phyloP scores from a whole-genome alignment of 192 early-diverging fungal genomes.

The Lobosporangium transversale region DNA sequence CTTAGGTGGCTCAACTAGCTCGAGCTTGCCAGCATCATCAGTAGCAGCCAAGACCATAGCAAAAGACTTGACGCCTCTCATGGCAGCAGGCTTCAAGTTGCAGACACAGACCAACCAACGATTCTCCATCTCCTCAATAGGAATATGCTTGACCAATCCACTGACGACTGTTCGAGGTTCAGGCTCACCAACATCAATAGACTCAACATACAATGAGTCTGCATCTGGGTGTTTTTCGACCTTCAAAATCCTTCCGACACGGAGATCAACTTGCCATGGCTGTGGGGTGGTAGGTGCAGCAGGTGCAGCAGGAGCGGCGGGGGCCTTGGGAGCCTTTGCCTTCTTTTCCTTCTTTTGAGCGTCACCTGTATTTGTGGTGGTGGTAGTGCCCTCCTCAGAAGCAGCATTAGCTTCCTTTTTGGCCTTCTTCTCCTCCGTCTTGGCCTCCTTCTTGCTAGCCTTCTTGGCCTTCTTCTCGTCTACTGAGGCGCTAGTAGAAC shows the following conservation, averaged over 20 bases:
- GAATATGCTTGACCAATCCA: constrained; percentile 93
- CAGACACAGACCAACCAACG: constrained; percentile 79
- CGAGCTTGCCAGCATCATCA: constrained; percentile 85
- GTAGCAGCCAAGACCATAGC: constrained; percentile 97
- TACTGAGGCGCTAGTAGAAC: no score
- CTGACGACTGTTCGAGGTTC: constrained; percentile 89
- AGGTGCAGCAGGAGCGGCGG: constrained; percentile 56
- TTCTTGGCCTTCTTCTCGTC: constrained; percentile 55
- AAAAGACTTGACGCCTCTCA: constrained; percentile 95
- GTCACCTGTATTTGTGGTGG: constrained; percentile 12
- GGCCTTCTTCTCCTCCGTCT: constrained; percentile 63
- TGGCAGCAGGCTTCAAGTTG: constrained; percentile 94
- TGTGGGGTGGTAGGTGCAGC: constrained; percentile 60
- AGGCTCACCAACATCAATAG: constrained; percentile 91
- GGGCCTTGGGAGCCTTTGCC: constrained; percentile 68
- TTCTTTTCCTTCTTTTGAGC: constrained; percentile 71
- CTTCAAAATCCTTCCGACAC: constrained; percentile 87
- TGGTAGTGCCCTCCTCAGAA: constrained; percentile 31
- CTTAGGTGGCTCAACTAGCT: constrained; percentile 89
- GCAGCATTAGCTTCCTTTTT: constrained; percentile 50
- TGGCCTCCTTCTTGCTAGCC: constrained; percentile 50
- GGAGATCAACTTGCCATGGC: constrained; percentile 90
- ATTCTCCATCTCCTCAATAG: constrained; percentile 87
- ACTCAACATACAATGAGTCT: constrained; percentile 95
- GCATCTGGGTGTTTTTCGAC: constrained; percentile 94